Conservation (phyloP, 1,139 yeast genomes). For the Wickerhamomyces sp. region DNA sequence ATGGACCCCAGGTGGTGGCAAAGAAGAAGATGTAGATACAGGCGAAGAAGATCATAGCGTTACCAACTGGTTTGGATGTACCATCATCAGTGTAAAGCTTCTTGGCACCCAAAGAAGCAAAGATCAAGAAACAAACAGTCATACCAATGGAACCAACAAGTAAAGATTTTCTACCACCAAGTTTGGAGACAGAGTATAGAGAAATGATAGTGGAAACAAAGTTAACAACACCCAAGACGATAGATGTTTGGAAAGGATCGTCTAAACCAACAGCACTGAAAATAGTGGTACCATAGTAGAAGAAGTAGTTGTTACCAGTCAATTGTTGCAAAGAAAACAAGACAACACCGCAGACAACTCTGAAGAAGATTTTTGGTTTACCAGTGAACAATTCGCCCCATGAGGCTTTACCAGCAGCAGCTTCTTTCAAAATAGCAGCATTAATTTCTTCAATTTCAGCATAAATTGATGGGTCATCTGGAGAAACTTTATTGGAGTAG, state of each 20-base stretch:
- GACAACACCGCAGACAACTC: conserved; percentile 61
- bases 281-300: conserved; percentile 75
- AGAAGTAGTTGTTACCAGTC: conserved; percentile 77
- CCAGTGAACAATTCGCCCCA: conserved; percentile 66
- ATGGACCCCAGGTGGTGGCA: conserved; percentile 86
- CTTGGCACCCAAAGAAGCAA: conserved; percentile 65
- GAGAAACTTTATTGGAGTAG: conserved; percentile 48
- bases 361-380: conserved; percentile 46
- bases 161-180: conserved; percentile 67
- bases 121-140: conserved; percentile 60
- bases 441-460: conserved; percentile 56
- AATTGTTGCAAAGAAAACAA: conserved; percentile 71
- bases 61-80: conserved; percentile 49
- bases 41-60: conserved; percentile 73
- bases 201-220: conserved; percentile 70
- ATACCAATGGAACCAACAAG: conserved; percentile 60
- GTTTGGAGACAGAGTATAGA: conserved; percentile 58
- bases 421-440: conserved; percentile 61
- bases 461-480: conserved; percentile 53
- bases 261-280: conserved; percentile 71
- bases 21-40: conserved; percentile 76
- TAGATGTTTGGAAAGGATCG: conserved; percentile 73
- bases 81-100: conserved; percentile 45
- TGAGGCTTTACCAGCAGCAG: conserved; percentile 57
- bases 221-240: conserved; percentile 74